These are phyloP conservation scores for Parvularia atlantis DNA, from an alignment of 78 protist genomes.

Conservation along the genomic window DNA sequence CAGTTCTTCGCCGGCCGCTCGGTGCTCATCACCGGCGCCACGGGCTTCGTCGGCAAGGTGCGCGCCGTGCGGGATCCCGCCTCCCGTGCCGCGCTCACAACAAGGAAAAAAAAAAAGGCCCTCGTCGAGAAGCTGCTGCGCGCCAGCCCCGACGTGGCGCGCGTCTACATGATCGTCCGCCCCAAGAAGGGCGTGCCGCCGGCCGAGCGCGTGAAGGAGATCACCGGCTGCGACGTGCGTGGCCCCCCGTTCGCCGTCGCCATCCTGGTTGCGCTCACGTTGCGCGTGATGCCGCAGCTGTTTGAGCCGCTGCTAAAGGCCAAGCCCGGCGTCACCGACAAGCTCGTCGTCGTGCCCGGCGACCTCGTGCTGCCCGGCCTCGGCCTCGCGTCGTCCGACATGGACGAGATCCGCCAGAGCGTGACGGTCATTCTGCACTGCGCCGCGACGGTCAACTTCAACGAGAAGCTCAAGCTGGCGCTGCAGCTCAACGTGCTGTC, in stretches of 20 bases:
- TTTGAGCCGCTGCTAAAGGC: no score
- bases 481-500: background rate
- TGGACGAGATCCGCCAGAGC: conserved; percentile 1
- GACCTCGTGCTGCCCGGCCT: background rate
- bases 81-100: no score
- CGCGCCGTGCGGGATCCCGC: no score
- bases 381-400: background rate
- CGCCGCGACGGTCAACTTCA: conserved; percentile 76
- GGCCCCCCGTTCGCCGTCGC: background rate
- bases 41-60: conserved; percentile 80
- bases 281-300: no score
- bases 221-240: background rate
- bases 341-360: background rate
- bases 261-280: no score
- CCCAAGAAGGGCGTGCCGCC: conserved; percentile 3
- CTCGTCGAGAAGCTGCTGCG: conserved; percentile 60
- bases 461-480: conserved; percentile 12
- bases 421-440: conserved; percentile 42
- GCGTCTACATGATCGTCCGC: conserved; percentile 17
- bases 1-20: conserved; percentile 19
- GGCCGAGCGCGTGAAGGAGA: background rate
- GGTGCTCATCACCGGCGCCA: conserved; percentile 62
- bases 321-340: background rate
- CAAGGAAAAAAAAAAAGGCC: no score
- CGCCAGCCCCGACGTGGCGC: conserved; percentile 17